A percentile compares a stretch with the other conserved stretches of the same genome.
phyloP scores from a whole-genome alignment of 2,329 filamentous ascomycete genomes.

The Aureobasidium subglaciale region DNA sequence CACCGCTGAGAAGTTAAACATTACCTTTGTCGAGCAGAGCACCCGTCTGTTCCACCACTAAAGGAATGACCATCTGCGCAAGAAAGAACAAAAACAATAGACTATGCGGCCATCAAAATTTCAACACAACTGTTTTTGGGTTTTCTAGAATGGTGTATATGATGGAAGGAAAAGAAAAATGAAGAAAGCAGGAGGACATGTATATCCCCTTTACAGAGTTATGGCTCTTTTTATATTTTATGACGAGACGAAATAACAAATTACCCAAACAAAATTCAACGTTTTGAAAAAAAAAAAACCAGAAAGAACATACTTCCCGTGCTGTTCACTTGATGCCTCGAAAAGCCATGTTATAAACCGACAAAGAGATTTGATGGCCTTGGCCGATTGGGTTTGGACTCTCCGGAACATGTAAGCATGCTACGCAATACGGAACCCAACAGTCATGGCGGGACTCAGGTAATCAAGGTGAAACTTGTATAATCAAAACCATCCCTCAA shows the following conservation, averaged over 20 bases:
- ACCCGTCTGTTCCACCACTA: slow-evolving; percentile 91
- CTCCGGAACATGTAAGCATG: too few species aligned
- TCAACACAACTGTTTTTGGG: not conserved
- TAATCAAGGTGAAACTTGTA: too few species aligned
- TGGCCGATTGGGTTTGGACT: too few species aligned
- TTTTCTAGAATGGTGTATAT: not conserved
- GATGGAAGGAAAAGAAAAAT: not conserved
- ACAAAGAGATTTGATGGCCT: too few species aligned
- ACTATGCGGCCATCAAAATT: not conserved
- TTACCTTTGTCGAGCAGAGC: slow-evolving; percentile 93
- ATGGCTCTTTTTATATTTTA: not conserved
- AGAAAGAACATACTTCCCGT: too few species aligned
- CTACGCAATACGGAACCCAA: too few species aligned
- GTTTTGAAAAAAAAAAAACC: not conserved
- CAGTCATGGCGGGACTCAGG: too few species aligned
- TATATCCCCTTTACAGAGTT: not conserved
- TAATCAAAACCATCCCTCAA: too few species aligned
- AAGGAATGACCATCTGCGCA: not conserved
- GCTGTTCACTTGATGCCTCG: too few species aligned
- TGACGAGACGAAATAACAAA: slow-evolving; percentile 10
- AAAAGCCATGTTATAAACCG: too few species aligned
- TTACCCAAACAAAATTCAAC: slow-evolving; percentile 1
- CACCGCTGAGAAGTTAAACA: slow-evolving; percentile 83
- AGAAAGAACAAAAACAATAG: not conserved
- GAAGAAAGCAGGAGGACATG: not conserved